These are phyloP conservation scores for Claviceps monticola DNA, from an alignment of 2,329 filamentous ascomycete species.

Conservation along the genomic window DNA sequence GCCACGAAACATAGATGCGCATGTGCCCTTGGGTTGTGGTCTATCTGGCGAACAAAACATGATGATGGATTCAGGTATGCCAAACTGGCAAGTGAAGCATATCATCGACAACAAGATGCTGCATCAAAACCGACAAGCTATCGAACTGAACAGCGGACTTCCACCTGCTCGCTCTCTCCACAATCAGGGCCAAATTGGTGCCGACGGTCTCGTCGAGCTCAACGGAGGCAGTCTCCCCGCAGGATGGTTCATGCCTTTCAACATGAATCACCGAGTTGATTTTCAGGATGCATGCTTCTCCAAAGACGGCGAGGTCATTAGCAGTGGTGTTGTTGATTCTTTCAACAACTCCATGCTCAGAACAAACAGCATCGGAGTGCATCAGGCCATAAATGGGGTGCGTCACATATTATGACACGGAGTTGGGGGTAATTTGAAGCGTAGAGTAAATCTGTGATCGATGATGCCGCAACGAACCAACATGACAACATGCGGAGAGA, in stretches of 20 bases:
- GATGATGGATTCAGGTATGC: constrained; percentile 28
- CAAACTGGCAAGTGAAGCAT: constrained; percentile 2
- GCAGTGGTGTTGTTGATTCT: constrained; percentile 22
- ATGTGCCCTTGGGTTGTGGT: constrained; percentile 51
- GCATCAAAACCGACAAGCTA: constrained; percentile 14
- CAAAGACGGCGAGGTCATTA: constrained; percentile 18
- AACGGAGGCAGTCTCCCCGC: constrained; percentile 37
- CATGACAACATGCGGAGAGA: too few relatives aligned
- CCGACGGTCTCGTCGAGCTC: constrained; percentile 12
- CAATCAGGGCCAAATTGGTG: constrained; percentile 10
- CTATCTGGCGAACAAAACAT: neutral
- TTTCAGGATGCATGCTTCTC: constrained; percentile 31
- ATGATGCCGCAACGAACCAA: too few relatives aligned
- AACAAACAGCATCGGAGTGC: constrained; percentile 21
- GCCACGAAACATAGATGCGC: constrained; percentile 58
- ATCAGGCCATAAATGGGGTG: constrained; percentile 20
- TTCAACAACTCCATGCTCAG: constrained; percentile 35
- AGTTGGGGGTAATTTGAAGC: neutral
- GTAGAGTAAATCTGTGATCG: neutral
- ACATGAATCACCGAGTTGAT: constrained; percentile 63
- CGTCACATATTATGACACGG: constrained; percentile 15
- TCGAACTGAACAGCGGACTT: constrained; percentile 13
- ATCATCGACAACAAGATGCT: neutral
- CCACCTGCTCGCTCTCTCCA: constrained; percentile 16
- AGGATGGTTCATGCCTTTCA: constrained; percentile 89